phyloP scores from a whole-genome alignment of 306 rosid species.

The Albizia julibrissin region DNA sequence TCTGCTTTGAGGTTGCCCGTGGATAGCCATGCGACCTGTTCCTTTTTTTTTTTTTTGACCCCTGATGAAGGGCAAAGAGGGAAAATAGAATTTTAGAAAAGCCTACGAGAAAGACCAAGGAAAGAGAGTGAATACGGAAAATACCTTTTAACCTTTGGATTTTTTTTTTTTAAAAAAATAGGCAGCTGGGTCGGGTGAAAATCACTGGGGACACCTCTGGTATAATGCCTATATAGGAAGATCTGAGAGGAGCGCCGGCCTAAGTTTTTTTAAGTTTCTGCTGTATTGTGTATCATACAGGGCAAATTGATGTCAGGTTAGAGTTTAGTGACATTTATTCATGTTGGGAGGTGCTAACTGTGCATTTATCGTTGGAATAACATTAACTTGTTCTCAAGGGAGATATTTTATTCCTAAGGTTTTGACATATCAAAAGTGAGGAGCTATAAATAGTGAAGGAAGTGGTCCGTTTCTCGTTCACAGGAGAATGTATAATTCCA shows the following conservation, averaged over 20 bases:
- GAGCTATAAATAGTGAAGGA: neutral
- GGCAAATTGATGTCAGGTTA: constrained; percentile 8
- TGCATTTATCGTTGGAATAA: neutral
- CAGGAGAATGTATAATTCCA: neutral
- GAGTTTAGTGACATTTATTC: neutral
- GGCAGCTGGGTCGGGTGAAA: constrained; percentile 26
- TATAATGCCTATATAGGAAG: neutral
- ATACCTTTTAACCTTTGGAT: constrained; percentile 21
- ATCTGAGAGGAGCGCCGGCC: constrained; percentile 27
- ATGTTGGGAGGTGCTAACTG: neutral
- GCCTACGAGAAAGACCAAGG: neutral
- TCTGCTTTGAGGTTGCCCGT: constrained; percentile 44
- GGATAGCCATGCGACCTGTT: constrained; percentile 48
- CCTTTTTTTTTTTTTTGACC: constrained; percentile 30
- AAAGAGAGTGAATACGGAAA: constrained; percentile 1
- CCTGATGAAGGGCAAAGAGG: constrained; percentile 37
- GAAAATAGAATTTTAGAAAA: neutral
- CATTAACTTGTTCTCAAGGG: neutral
- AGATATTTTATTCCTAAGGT: neutral
- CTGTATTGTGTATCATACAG: constrained; percentile 15
- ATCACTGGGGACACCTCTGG: neutral
- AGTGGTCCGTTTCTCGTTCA: neutral
- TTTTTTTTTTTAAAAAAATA: constrained; percentile 25
- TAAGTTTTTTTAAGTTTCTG: neutral
- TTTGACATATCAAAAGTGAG: neutral